Conservation (phyloP, 768 basidiomycete genomes). For the Hydnomerulius pinastri region DNA sequence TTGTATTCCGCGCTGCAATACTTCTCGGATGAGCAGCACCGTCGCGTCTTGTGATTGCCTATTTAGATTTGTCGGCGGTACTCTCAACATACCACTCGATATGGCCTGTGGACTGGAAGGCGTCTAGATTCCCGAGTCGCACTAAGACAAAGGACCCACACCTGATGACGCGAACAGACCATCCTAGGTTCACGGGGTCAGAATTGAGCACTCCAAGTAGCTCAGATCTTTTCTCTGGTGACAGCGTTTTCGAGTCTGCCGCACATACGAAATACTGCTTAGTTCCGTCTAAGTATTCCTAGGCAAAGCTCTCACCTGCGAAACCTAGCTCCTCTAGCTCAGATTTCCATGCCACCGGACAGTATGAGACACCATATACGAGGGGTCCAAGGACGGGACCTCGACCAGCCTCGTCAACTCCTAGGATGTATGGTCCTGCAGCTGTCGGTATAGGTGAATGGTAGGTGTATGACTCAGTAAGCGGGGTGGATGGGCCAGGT, state of each 20-base stretch:
- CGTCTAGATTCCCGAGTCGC: background rate
- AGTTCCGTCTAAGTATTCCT: too few relatives aligned
- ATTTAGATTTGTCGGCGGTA: conserved; percentile 85
- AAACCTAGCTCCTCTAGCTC: conserved; percentile 82
- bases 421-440: conserved; percentile 84
- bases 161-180: conserved; percentile 83
- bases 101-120: conserved; percentile 81
- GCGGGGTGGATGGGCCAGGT: conserved; percentile 54
- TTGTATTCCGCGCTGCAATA: conserved; percentile 77
- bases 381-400: conserved; percentile 95
- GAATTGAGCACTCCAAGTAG: conserved; percentile 69
- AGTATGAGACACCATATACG: conserved; percentile 95
- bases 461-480: conserved; percentile 74
- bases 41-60: conserved; percentile 89
- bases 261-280: background rate
- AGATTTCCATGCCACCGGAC: conserved; percentile 75
- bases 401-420: conserved; percentile 98
- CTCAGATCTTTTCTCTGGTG: conserved; percentile 62
- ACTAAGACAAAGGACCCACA: conserved; percentile 28
- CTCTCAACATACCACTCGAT: conserved; percentile 85
- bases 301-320: conserved; percentile 62
- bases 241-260: conserved; percentile 91
- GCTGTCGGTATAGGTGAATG: conserved; percentile 73
- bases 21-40: conserved; percentile 80
- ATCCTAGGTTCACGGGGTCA: conserved; percentile 70